These are phyloP conservation scores for Hibiscus syriacus DNA, from an alignment of 345 rosid species.

Conservation along the genomic window DNA sequence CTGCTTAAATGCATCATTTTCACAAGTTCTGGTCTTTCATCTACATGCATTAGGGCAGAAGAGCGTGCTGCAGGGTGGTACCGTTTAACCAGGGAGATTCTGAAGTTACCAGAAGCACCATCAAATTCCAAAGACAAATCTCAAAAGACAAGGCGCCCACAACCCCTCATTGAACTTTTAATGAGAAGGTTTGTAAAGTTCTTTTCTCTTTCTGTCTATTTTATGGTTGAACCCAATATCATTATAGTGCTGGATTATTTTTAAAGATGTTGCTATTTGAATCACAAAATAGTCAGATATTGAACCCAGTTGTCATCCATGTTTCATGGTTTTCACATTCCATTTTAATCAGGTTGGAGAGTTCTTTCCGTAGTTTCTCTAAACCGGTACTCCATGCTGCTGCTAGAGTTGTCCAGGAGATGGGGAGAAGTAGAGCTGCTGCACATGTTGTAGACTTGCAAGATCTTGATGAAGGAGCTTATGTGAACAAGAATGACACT, in stretches of 20 bases:
- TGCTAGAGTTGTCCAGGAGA: conserved; percentile 96
- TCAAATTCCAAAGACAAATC: conserved; percentile 77
- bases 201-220: conserved; percentile 2
- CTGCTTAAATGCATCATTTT: not conserved
- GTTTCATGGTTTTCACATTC: not conserved
- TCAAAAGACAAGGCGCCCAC: conserved; percentile 87
- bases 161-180: conserved; percentile 88
- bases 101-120: conserved; percentile 91
- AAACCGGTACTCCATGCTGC: conserved; percentile 99
- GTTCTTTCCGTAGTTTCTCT: conserved; percentile 98
- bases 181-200: conserved; percentile 74
- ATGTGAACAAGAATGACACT: conserved; percentile 52
- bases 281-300: not conserved
- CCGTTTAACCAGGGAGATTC: conserved; percentile 87
- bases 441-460: conserved; percentile 87
- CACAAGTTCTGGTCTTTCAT: not conserved
- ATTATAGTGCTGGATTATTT: conserved; percentile 6
- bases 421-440: conserved; percentile 98
- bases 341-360: conserved; percentile 62
- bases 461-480: conserved; percentile 82
- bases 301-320: not conserved
- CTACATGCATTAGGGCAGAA: conserved; percentile 55
- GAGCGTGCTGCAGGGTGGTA: conserved; percentile 99
- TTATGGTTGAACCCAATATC: conserved; percentile 5
- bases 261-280: conserved; percentile 1